Evolutionary conservation across 352 stramenopile genomes (phyloP).

Genomic region (Phytophthora nicotianae): DNA sequence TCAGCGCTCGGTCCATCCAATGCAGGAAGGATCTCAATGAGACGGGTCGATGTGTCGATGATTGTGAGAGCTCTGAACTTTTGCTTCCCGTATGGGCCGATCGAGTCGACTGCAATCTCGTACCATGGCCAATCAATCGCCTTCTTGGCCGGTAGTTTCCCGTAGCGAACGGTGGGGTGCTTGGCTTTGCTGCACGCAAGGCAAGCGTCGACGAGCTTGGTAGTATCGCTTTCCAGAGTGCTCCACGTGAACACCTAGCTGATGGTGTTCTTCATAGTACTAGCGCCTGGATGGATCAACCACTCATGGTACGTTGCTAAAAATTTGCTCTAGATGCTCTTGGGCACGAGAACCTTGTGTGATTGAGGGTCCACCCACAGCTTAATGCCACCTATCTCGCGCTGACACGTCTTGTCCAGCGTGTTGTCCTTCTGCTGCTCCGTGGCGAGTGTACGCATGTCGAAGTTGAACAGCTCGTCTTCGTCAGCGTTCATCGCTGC

Average conservation of each 20-base stretch:
- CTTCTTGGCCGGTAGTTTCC: neutral
- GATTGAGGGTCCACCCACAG: constrained; percentile 2
- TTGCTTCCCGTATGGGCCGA: constrained; percentile 1
- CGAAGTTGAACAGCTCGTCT: neutral
- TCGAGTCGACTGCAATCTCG: neutral
- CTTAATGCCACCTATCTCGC: neutral
- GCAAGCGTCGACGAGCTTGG: neutral
- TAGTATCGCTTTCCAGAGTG: neutral
- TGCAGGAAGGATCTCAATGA: constrained; percentile 2
- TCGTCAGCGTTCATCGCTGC: neutral
- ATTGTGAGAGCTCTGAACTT: neutral
- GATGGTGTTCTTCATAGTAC: constrained; percentile 1
- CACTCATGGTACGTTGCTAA: constrained; percentile 4
- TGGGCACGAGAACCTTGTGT: neutral
- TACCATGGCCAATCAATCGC: neutral
- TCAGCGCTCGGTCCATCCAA: neutral
- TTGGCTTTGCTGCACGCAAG: neutral
- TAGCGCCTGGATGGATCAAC: constrained; percentile 9
- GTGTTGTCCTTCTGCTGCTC: neutral
- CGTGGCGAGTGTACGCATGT: neutral
- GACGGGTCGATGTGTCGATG: constrained; percentile 6
- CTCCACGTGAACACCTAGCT: constrained; percentile 5
- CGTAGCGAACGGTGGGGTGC: neutral
- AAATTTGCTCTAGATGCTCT: neutral
- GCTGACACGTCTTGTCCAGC: neutral